phyloP scores from a whole-genome alignment of 1,139 yeast genomes.

The Taphrina deformans region DNA sequence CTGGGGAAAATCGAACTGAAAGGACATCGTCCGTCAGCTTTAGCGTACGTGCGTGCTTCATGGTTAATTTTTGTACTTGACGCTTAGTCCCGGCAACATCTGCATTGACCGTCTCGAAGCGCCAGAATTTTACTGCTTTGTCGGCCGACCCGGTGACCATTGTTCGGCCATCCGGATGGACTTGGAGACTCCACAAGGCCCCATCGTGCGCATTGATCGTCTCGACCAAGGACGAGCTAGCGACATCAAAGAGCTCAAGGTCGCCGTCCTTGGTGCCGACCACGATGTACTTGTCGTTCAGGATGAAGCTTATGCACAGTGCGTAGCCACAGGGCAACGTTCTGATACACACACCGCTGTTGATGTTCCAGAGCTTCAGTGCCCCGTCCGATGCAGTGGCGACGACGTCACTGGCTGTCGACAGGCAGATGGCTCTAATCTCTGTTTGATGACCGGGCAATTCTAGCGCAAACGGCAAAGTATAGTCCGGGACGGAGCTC shows the following conservation, averaged over 20 bases:
- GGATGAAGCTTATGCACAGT: conserved; percentile 74
- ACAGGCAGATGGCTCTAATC: conserved; percentile 76
- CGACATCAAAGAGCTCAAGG: conserved; percentile 79
- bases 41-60: conserved; percentile 74
- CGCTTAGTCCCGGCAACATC: conserved; percentile 66
- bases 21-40: conserved; percentile 85
- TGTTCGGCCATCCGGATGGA: conserved; percentile 80
- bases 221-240: conserved; percentile 71
- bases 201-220: conserved; percentile 79
- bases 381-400: conserved; percentile 91
- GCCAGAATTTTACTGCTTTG: conserved; percentile 86
- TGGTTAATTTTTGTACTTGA: conserved; percentile 55
- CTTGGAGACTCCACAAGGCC: conserved; percentile 88
- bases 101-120: conserved; percentile 66
- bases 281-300: conserved; percentile 69
- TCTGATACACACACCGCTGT: conserved; percentile 71
- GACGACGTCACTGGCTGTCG: conserved; percentile 73
- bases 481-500: conserved; percentile 54
- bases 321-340: conserved; percentile 90
- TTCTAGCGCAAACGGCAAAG: conserved; percentile 62
- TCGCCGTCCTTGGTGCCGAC: conserved; percentile 91
- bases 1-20: conserved; percentile 79
- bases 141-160: conserved; percentile 94
- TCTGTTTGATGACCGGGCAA: conserved; percentile 86
- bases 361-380: conserved; percentile 83